These are phyloP conservation scores for Hypoxylon sp. DNA, from an alignment of 2,329 filamentous ascomycete species.

Conservation along the genomic window DNA sequence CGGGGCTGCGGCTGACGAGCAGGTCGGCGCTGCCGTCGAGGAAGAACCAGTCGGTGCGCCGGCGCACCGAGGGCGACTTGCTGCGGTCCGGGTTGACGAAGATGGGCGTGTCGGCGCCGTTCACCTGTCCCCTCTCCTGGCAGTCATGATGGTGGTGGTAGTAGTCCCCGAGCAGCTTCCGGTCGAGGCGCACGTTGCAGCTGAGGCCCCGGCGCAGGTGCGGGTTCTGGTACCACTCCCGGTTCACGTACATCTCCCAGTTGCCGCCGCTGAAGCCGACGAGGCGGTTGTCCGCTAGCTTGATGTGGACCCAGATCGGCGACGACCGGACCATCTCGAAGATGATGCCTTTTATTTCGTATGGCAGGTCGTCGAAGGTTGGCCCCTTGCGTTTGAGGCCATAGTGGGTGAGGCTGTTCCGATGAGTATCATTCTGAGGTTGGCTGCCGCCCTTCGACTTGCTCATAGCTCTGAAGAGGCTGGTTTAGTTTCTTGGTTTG, in stretches of 20 bases:
- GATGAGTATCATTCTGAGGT: no score
- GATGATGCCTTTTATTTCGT: slow-evolving; percentile 7
- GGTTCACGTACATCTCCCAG: slow-evolving; percentile 11
- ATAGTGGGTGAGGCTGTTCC: no score
- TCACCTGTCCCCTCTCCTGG: no score
- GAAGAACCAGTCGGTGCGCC: slow-evolving; percentile 20
- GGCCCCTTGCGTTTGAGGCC: neutral
- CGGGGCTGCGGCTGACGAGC: slow-evolving; percentile 8
- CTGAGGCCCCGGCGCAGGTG: slow-evolving; percentile 9
- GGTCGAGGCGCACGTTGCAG: neutral
- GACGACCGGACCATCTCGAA: slow-evolving; percentile 10
- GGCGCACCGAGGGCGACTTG: neutral
- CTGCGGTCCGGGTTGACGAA: neutral
- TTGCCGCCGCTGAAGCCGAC: neutral
- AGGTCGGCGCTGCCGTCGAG: slow-evolving; percentile 1
- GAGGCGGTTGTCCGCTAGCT: neutral
- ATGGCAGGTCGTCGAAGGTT: slow-evolving; percentile 13
- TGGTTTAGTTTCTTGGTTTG: no score
- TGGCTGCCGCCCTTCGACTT: no score
- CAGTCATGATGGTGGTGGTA: no score
- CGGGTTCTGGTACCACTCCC: slow-evolving; percentile 9
- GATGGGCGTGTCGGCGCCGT: neutral
- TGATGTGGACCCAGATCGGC: slow-evolving; percentile 21
- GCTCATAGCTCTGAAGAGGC: no score
- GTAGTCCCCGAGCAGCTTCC: neutral